Base-by-base conservation (phyloP, 768 basidiomycete species). In the Lyophyllum decastes region DNA sequence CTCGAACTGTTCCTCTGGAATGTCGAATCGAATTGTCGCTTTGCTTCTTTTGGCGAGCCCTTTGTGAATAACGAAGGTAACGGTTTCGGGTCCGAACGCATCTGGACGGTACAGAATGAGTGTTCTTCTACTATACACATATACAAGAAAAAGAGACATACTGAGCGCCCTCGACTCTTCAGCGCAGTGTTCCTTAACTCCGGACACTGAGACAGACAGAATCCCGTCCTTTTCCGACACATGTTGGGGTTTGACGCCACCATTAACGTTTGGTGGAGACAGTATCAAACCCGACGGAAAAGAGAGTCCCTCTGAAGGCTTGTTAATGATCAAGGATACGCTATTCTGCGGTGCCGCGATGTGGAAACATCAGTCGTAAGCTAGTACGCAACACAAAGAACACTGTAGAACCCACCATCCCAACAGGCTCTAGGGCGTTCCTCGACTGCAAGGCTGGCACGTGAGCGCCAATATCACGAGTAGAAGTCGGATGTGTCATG, bases 1-100 rank as follows among this genome's bases (percentile, higher is more conserved):
- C 38, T 64, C 24, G 60, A 66, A 70, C 6, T 68, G 60, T 14
- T 59, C 54, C 22, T 75, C 67, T 9, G 58, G 46, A 33, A 72
- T 59, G 25, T 53, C 49, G 57, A 78, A 67, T 8, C 27, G 47
- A 21, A 74, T 58, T 41, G 55, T 57, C 21, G 66, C 52, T 17
- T 49, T 67, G 25, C 53, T 52, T 17, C 45, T 57, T 14, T 41
- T 52, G 1, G 26, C 34, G 22, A 52, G 43, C n/a, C 66, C 66
- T 19, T 52, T 54, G 26, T 60, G 47, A 44, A 64, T 40, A 17
- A 61, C 52, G 24, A 62, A 34, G 2, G 58, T 59, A 27, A 51
- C 46, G 53, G 65, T 64, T 33, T 64, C 59, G 46, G 55, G 48
- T 8, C 65, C 66, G 48, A 68, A 67, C 4, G 61, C 60, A 25